phyloP scores from a whole-genome alignment of 305 asterid species.

The Fraxinus albicans region DNA sequence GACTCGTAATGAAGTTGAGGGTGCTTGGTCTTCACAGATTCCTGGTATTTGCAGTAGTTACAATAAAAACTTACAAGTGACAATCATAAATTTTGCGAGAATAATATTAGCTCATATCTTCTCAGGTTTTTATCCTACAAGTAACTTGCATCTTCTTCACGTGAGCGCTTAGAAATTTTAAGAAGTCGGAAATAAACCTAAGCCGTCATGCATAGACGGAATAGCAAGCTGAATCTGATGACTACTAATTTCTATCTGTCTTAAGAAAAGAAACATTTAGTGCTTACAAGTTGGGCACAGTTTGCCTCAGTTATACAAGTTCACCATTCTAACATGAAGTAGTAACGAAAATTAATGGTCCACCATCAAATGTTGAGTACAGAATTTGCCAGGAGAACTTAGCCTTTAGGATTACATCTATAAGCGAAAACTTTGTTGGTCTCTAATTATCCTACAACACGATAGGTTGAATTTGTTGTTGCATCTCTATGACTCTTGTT shows the following conservation, averaged over 20 bases:
- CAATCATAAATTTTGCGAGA: background rate
- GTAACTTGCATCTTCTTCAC: background rate
- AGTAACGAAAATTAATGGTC: background rate
- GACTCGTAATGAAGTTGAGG: slow-evolving; percentile 97
- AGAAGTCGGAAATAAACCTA: background rate
- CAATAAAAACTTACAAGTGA: background rate
- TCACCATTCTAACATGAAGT: background rate
- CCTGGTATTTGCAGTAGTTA: slow-evolving; percentile 48
- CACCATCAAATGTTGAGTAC: background rate
- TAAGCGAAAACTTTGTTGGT: background rate
- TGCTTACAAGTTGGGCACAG: background rate
- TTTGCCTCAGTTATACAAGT: background rate
- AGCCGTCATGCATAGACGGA: background rate
- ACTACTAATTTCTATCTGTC: background rate
- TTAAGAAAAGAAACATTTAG: background rate
- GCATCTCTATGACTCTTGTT: background rate
- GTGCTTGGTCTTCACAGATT: slow-evolving; percentile 87
- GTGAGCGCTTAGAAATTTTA: background rate
- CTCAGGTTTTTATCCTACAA: background rate
- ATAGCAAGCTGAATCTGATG: background rate
- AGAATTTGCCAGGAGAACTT: background rate
- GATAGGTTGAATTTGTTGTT: background rate
- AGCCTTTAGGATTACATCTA: background rate
- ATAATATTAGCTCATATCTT: background rate
- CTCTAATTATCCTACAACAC: background rate